These are phyloP conservation scores for Tolypocladium endophyticum DNA, from an alignment of 2,329 filamentous ascomycete genomes.

Conservation along the genomic window DNA sequence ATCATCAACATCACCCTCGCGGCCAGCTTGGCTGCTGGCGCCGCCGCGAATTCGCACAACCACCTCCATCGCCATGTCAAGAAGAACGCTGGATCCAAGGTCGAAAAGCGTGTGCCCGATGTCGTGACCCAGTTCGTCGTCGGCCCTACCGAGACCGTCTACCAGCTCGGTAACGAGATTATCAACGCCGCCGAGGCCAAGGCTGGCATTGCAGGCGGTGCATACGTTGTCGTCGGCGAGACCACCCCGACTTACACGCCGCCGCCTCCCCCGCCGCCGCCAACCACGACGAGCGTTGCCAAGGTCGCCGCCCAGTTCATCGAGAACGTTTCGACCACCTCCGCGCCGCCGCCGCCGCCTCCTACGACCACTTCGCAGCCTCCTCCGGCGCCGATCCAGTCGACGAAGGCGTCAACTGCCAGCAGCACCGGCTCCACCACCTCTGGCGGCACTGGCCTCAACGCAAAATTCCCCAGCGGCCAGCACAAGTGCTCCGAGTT, in stretches of 20 bases:
- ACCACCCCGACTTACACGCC: conserved; percentile 40
- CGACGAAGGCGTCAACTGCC: conserved; percentile 7
- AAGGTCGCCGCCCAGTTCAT: conserved; percentile 37
- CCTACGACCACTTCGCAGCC: conserved; percentile 10
- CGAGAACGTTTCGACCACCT: conserved; percentile 26
- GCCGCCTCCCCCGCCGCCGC: conserved; percentile 26
- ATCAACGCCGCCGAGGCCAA: conserved; percentile 57
- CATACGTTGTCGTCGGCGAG: conserved; percentile 56
- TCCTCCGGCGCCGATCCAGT: conserved; percentile 2
- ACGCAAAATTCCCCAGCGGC: conserved; percentile 65
- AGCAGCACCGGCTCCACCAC: conserved; percentile 7
- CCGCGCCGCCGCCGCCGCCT: conserved; percentile 4
- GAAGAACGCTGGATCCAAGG: conserved; percentile 36
- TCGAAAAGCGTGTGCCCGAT: conserved; percentile 34
- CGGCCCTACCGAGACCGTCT: conserved; percentile 57
- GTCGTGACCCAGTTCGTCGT: conserved; percentile 44
- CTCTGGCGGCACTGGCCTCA: conserved; percentile 40
- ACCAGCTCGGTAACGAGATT: conserved; percentile 55
- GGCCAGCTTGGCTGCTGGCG: conserved; percentile 40
- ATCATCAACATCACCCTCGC: conserved; percentile 36
- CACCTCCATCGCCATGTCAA: conserved; percentile 50
- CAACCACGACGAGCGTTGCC: conserved; percentile 22
- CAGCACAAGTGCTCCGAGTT: conserved; percentile 61
- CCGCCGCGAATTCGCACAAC: conserved; percentile 49
- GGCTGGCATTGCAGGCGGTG: conserved; percentile 59